Conservation (phyloP, 495 filamentous ascomycete species). For the Entonaema liquescens region DNA sequence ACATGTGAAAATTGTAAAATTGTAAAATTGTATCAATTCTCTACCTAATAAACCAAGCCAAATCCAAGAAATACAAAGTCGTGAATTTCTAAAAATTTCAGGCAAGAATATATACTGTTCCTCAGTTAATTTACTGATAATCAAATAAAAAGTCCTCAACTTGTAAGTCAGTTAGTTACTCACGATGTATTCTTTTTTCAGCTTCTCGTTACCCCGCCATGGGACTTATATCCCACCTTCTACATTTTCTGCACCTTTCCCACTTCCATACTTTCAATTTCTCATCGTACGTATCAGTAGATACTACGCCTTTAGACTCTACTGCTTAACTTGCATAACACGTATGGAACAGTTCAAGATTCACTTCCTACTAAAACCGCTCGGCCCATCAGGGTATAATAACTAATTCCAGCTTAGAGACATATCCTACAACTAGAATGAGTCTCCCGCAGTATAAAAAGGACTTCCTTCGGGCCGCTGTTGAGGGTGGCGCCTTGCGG, state of each 20-base stretch:
- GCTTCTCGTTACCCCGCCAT: slow-evolving; percentile 3
- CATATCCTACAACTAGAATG: slow-evolving; percentile 58
- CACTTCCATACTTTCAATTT: no score
- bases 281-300: neutral
- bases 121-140: neutral
- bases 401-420: neutral
- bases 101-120: neutral
- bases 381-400: neutral
- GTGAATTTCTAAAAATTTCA: neutral
- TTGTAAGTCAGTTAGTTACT: neutral
- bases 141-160: neutral
- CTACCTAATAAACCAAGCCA: neutral
- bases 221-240: slow-evolving; percentile 4
- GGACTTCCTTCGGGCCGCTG: slow-evolving; percentile 75
- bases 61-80: neutral
- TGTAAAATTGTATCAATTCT: no score
- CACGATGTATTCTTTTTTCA: neutral
- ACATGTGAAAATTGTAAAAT: slow-evolving; percentile 9
- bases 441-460: slow-evolving; percentile 63
- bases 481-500: slow-evolving; percentile 77
- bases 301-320: neutral
- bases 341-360: neutral
- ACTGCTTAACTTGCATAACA: neutral
- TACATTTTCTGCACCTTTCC: neutral
- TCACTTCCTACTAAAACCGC: neutral